phyloP scores from a whole-genome alignment of 257 asterid genomes.

The Solanum neorickii region DNA sequence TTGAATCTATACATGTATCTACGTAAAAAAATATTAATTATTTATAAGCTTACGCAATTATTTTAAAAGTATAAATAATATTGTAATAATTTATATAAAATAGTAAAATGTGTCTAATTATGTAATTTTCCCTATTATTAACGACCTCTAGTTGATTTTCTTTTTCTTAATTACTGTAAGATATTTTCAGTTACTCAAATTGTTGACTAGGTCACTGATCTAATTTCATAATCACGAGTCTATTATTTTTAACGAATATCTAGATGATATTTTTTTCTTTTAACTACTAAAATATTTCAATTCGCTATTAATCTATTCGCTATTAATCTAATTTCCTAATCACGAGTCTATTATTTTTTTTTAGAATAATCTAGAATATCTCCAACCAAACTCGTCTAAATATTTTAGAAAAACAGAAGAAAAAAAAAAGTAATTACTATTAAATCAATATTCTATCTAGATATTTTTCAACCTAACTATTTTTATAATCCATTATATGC shows the following conservation, averaged over 20 bases:
- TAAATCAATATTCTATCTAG: neutral
- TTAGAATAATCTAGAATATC: too few species aligned
- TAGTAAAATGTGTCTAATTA: too few species aligned
- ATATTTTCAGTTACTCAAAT: too few species aligned
- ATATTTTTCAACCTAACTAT: neutral
- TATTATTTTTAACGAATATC: neutral
- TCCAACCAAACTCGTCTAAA: neutral
- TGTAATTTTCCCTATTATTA: too few species aligned
- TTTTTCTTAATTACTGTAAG: too few species aligned
- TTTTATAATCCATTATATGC: neutral
- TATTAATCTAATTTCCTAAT: neutral
- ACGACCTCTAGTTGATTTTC: neutral
- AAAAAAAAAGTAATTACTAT: neutral
- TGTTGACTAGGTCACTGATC: neutral
- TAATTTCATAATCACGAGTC: neutral
- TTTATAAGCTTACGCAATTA: too few species aligned
- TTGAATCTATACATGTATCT: too few species aligned
- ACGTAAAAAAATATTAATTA: too few species aligned
- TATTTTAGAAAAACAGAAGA: neutral
- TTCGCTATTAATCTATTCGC: neutral
- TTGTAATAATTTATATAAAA: too few species aligned
- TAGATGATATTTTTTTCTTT: neutral
- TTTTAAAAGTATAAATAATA: too few species aligned
- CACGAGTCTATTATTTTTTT: neutral
- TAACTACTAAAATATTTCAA: neutral